Evolutionary conservation across 2,329 filamentous ascomycete species (phyloP), one percentile per base, ranked within the genome.

Genomic region (Triangularia setosa): DNA sequence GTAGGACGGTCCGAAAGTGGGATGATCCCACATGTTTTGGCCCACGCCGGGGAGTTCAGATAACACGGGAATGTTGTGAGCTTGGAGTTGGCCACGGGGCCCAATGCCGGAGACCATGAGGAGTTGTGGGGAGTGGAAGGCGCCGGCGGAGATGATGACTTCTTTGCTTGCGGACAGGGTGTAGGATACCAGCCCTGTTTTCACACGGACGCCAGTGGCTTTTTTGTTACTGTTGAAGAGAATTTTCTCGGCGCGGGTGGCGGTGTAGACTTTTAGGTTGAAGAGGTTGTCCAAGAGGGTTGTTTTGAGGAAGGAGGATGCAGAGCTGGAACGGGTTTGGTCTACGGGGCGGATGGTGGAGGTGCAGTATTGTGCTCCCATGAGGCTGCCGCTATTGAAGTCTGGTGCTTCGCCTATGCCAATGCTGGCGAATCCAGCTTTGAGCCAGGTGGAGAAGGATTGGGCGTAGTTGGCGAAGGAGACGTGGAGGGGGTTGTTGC

Each of bases 171-270:
- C 75, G 8, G 53, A 63, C 8, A 73, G 65, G 0, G 58, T 69
- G 58, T 55, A 55, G 23, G 53, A 55, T 2, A 55, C 53, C 12
- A 55, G 53, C 18, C 53, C 53, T 4, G 68, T 65, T 24, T 69
- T 69, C 11, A 80, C 75, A 33, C 71, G 53, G 1, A 81, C 80
- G 3, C 78, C 78, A 0, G 72, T 78, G 0, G 79, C 80, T n/a
- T 21, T 53, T 44, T 55, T 55, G 53, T 55, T 64, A 21, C 24
- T 52, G 58, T 79, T 68, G 54, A 83, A 85, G 0, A 82, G 25
- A 0, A 85, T 76, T 52, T 75, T 76, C 67, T 80, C 78, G 1
- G 79, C 82, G 3, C 78, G 72, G 0, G 79, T 81, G 3, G 75
- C 64, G 0, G 71, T 73, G 58, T 79, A 83, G 0, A 83, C 71